Evolutionary conservation across 2,329 filamentous ascomycete species (phyloP).

Genomic region (Fusarium euwallaceae): DNA sequence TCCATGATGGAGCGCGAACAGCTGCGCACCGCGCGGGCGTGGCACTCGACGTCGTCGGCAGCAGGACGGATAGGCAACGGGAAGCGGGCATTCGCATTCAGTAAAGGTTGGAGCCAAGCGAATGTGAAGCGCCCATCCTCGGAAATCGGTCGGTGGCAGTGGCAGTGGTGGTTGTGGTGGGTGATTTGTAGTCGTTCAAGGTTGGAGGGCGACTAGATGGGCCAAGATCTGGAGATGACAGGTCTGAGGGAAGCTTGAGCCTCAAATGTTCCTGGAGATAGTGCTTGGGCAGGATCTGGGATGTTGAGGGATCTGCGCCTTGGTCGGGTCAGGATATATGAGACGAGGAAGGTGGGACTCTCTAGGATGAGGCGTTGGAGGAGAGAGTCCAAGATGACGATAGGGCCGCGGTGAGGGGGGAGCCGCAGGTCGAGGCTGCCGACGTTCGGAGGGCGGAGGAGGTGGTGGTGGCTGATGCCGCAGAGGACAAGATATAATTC

Average conservation of each 20-base stretch:
- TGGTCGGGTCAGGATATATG: constrained; percentile 4
- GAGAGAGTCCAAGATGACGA: constrained; percentile 4
- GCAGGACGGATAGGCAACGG: constrained; percentile 34
- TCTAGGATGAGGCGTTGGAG: constrained; percentile 12
- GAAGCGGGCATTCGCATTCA: constrained; percentile 46
- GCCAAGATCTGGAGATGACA: constrained; percentile 9
- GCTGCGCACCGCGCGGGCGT: constrained; percentile 41
- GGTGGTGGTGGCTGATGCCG: constrained; percentile 9
- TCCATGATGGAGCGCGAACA: constrained; percentile 61
- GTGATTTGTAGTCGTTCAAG: constrained; percentile 12
- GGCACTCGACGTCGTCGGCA: constrained; percentile 36
- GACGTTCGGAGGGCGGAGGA: constrained; percentile 17
- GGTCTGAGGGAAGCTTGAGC: constrained; percentile 17
- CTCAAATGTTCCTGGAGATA: constrained; percentile 14
- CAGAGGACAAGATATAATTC: constrained; percentile 6
- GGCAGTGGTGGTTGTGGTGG: background rate
- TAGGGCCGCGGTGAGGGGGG: constrained; percentile 28
- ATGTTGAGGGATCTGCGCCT: constrained; percentile 35
- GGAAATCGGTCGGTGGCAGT: constrained; percentile 39
- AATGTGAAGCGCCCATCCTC: constrained; percentile 51
- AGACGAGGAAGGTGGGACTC: constrained; percentile 32
- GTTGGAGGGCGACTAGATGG: constrained; percentile 1
- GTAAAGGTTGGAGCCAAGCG: constrained; percentile 45
- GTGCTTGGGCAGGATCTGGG: constrained; percentile 15
- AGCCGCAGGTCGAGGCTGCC: constrained; percentile 15